A percentile compares a stretch with the other conserved stretches of the same genome.
Evolutionary conservation across 2,329 filamentous ascomycete species (phyloP).

Genomic region (Alternaria arbusti): DNA sequence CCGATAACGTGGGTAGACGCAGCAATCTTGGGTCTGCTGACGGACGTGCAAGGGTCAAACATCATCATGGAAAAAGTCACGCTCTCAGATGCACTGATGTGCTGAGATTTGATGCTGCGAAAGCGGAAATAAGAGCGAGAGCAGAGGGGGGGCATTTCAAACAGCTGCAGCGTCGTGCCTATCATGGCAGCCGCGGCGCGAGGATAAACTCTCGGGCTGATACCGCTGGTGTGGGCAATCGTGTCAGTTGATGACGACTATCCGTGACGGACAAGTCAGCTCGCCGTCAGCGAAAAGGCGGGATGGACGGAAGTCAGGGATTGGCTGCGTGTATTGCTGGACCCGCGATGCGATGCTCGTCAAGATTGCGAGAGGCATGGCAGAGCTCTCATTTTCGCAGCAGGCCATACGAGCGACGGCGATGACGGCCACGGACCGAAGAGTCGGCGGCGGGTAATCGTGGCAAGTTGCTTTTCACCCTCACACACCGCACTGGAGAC

Average conservation of each 20-base stretch:
- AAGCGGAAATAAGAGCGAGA: constrained; percentile 19
- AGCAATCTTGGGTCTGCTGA: constrained; percentile 16
- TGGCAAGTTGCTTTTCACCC: constrained; percentile 25
- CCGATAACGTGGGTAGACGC: constrained; percentile 11
- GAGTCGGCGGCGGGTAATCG: constrained; percentile 9
- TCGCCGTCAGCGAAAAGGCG: constrained; percentile 11
- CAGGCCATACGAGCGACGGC: neutral
- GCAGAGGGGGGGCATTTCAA: constrained; percentile 2
- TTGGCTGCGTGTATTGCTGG: neutral
- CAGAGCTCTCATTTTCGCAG: neutral
- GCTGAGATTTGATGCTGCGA: neutral
- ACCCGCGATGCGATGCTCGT: neutral
- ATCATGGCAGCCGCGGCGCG: constrained; percentile 10
- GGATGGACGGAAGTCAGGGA: constrained; percentile 2
- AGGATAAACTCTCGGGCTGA: constrained; percentile 3
- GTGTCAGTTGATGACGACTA: constrained; percentile 25
- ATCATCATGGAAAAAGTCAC: constrained; percentile 4
- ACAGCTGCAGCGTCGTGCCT: constrained; percentile 3
- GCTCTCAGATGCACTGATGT: neutral
- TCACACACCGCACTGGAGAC: constrained; percentile 22
- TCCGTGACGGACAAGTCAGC: constrained; percentile 8
- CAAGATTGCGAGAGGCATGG: neutral
- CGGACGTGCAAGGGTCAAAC: constrained; percentile 3
- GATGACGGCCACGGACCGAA: neutral
- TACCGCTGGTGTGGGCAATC: constrained; percentile 8